Conservation (phyloP, 805 yeast genomes). For the Wilhelminamyces savonicus region DNA sequence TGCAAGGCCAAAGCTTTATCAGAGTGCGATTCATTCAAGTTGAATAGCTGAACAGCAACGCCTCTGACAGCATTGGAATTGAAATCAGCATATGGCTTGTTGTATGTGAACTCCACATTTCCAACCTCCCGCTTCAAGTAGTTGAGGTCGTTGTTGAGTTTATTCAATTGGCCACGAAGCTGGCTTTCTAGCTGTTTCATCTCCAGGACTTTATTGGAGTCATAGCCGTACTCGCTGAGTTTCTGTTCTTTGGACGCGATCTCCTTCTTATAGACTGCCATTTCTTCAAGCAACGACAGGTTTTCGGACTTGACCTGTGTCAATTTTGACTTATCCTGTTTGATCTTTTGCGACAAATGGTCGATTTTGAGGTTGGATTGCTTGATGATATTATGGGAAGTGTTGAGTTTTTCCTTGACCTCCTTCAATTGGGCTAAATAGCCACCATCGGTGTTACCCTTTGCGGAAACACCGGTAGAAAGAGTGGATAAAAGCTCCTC, state of each 20-base stretch:
- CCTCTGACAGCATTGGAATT: slow-evolving; percentile 68
- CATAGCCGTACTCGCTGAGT: slow-evolving; percentile 51
- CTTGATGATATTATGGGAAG: slow-evolving; percentile 49
- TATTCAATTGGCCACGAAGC: slow-evolving; percentile 39
- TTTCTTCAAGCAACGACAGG: slow-evolving; percentile 32
- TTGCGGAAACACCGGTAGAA: slow-evolving; percentile 84
- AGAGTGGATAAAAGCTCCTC: slow-evolving; percentile 78
- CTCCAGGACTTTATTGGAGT: slow-evolving; percentile 37
- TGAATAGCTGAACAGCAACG: slow-evolving; percentile 80
- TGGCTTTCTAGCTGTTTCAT: slow-evolving; percentile 41
- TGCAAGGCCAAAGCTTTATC: slow-evolving; percentile 79
- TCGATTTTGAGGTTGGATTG: slow-evolving; percentile 53
- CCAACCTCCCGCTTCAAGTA: slow-evolving; percentile 57
- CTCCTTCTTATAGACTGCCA: slow-evolving; percentile 35
- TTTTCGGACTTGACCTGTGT: slow-evolving; percentile 48
- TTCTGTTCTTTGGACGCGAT: slow-evolving; percentile 33
- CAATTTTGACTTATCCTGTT: slow-evolving; percentile 43
- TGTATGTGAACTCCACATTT: slow-evolving; percentile 69
- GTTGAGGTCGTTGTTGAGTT: slow-evolving; percentile 43
- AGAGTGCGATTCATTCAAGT: slow-evolving; percentile 47
- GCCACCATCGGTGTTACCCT: slow-evolving; percentile 71
- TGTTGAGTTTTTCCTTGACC: slow-evolving; percentile 50
- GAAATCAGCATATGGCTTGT: slow-evolving; percentile 58
- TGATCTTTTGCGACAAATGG: slow-evolving; percentile 49
- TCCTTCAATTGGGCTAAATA: slow-evolving; percentile 66